phyloP scores from a whole-genome alignment of 768 basidiomycete species.

The Suillus hirtellus region DNA sequence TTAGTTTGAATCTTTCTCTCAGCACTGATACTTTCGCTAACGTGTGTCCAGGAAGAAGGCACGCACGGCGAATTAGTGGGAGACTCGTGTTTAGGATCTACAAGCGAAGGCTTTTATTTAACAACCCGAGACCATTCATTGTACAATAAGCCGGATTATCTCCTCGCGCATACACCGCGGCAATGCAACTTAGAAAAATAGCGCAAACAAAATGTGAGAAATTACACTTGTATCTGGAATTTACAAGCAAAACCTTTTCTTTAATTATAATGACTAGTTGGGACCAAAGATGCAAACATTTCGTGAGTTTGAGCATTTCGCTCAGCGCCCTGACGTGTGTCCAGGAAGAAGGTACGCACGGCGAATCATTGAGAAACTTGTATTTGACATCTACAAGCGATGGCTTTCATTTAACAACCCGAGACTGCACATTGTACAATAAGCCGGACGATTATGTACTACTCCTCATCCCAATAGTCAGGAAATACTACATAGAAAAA shows the following conservation, averaged over 20 bases:
- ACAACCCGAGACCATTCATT: too few species aligned
- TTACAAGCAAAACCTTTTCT: constrained; percentile 74
- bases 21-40: too few species aligned
- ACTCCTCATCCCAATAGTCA: background rate
- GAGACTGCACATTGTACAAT: background rate
- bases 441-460: background rate
- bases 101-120: too few species aligned
- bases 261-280: constrained; percentile 7
- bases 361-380: constrained; percentile 59
- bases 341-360: constrained; percentile 67
- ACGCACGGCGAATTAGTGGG: too few species aligned
- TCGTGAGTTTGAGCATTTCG: background rate
- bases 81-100: too few species aligned
- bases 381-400: constrained; percentile 67
- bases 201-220: too few species aligned
- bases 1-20: too few species aligned
- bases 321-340: constrained; percentile 27
- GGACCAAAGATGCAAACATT: background rate
- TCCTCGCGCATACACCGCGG: too few species aligned
- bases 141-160: too few species aligned
- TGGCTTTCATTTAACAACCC: constrained; percentile 52
- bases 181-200: too few species aligned
- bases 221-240: constrained; percentile 42
- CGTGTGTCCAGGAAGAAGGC: too few species aligned
- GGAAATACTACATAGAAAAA: constrained; percentile 5